Base-by-base conservation (phyloP, 345 rosid genomes). In the Gossypium bickii region DNA sequence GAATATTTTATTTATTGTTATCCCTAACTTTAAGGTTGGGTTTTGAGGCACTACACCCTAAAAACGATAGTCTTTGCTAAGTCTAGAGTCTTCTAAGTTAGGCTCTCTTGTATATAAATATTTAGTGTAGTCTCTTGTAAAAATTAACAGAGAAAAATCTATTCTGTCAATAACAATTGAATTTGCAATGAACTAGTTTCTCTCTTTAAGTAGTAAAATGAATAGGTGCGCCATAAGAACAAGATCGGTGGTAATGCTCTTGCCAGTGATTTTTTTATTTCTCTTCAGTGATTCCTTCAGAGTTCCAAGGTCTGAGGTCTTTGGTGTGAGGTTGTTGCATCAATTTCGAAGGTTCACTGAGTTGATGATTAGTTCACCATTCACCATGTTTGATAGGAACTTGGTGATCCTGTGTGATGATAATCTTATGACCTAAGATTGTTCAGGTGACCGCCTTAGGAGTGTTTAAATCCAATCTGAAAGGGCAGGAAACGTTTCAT, bases 161-260 rank as follows among this genome's bases (percentile, higher is more conserved):
- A n/a, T n/a, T n/a, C n/a, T n/a, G n/a, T n/a, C n/a, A n/a, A n/a
- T n/a, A n/a, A n/a, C n/a, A n/a, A n/a, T 10, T 18, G 25, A 41
- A n/a, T 41, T 64, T 64, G 41, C 48, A 17, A 17, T 64, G 49
- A 64, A n/a, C 49, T n/a, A 41, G 49, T 17, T 64, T 64, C 43
- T 64, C 68, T 17, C 68, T 17, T 63, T 22, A 38, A 63, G 68
- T 63, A 63, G 48, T 22, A 10, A 63, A 63, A 62, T 34, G 12
- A 34, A 38, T 63, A 63, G 47, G 18, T 34, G 47, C 20, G 47
- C 13, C 47, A 17, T 34, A 17, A 16, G 48, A 43, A 63, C n/a
- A 62, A 62, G 22, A 38, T 38, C 7, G 24, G 67, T 63, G n/a
- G 48, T 17, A 38, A 38, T 38, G 47, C 18, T 63, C 67, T 63